These are phyloP conservation scores for Cercospora sojina DNA, from an alignment of 2,329 filamentous ascomycete species.

Conservation along the genomic window DNA sequence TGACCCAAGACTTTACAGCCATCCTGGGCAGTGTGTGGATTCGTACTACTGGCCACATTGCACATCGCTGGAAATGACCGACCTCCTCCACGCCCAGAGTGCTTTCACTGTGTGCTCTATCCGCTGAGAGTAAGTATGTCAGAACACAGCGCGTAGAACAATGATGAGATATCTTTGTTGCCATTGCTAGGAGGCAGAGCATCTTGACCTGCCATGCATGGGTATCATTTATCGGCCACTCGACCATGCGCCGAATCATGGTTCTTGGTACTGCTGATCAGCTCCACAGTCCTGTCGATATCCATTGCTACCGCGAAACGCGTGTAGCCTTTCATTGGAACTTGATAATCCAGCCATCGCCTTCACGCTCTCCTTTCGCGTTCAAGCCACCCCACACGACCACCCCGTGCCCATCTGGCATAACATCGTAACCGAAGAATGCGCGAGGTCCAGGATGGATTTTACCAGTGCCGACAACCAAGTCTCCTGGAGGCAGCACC, in stretches of 20 bases:
- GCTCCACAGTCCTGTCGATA: constrained; percentile 5
- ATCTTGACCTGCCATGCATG: not conserved
- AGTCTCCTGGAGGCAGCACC: constrained; percentile 38
- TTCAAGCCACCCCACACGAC: constrained; percentile 47
- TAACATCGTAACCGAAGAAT: constrained; percentile 43
- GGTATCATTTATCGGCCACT: not conserved
- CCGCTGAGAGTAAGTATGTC: not conserved
- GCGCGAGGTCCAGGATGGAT: constrained; percentile 47
- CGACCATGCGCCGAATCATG: not conserved
- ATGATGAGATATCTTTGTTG: not conserved
- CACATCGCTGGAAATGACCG: not conserved
- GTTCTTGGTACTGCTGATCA: not conserved
- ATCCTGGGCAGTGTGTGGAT: not conserved
- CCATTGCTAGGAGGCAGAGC: not conserved
- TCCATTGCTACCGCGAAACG: not conserved
- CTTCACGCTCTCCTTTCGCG: constrained; percentile 45
- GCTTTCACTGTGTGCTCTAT: not conserved
- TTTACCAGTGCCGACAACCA: constrained; percentile 42
- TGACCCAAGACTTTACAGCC: not conserved
- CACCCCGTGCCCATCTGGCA: constrained; percentile 40
- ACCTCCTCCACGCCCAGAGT: not conserved
- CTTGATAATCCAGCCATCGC: constrained; percentile 48
- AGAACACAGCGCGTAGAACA: not conserved
- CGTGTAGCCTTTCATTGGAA: constrained; percentile 14
- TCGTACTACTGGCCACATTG: not conserved